Evolutionary conservation across 306 rosid genomes (phyloP).

Genomic region (Cucurbita argyrosperma): DNA sequence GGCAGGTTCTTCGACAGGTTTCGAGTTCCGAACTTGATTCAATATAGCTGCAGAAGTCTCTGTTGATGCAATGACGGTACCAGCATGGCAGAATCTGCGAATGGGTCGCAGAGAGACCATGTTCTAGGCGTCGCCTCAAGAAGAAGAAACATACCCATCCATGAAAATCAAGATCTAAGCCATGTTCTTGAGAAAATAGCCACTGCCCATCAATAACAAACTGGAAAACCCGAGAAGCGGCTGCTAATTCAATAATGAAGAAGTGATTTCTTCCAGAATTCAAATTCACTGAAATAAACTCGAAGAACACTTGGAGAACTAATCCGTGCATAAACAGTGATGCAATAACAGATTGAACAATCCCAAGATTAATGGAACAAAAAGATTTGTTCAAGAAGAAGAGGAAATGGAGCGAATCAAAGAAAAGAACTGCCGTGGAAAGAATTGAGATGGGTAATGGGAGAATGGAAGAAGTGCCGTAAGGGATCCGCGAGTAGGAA

Average conservation of each 20-base stretch:
- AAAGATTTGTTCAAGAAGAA: not conserved
- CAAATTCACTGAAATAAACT: not conserved
- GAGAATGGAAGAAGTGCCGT: not conserved
- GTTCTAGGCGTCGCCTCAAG: slow-evolving; percentile 20
- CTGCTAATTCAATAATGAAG: not conserved
- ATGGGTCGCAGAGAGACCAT: slow-evolving; percentile 62
- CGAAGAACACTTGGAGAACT: not conserved
- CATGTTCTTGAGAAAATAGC: slow-evolving; percentile 1
- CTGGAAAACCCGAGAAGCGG: not conserved
- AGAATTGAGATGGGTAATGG: not conserved
- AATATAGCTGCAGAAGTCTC: slow-evolving; percentile 3
- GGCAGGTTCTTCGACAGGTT: slow-evolving; percentile 33
- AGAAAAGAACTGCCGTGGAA: not conserved
- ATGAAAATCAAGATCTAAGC: slow-evolving; percentile 12
- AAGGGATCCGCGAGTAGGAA: not conserved
- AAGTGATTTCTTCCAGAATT: not conserved
- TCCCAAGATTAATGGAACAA: not conserved
- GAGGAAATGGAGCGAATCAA: not conserved
- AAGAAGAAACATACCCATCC: slow-evolving; percentile 29
- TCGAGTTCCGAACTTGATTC: slow-evolving; percentile 5
- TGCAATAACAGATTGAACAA: not conserved
- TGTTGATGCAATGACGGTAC: slow-evolving; percentile 12
- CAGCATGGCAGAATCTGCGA: slow-evolving; percentile 42
- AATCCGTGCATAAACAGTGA: not conserved
- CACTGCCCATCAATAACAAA: not conserved